These are phyloP conservation scores for Syzygium jambos DNA, from an alignment of 345 rosid species.

Conservation along the genomic window DNA sequence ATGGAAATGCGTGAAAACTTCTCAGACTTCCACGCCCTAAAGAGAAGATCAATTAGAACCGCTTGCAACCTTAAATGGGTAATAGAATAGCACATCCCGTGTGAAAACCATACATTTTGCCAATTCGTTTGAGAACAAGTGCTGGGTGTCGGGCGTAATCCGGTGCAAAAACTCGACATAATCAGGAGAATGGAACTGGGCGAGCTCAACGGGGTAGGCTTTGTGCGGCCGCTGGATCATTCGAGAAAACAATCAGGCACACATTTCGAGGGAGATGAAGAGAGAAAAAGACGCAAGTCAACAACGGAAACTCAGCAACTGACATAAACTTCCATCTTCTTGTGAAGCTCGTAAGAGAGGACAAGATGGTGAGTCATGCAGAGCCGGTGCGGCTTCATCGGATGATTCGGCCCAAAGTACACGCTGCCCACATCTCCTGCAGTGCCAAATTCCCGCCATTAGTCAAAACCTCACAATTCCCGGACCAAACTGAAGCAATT, in stretches of 20 bases:
- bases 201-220: slow-evolving; percentile 94
- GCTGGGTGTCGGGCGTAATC: slow-evolving; percentile 64
- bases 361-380: slow-evolving; percentile 99
- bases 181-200: slow-evolving; percentile 92
- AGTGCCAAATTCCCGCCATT: not conserved
- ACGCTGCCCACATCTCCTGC: slow-evolving; percentile 95
- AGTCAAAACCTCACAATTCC: not conserved
- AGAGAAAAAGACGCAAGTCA: not conserved
- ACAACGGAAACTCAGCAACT: slow-evolving; percentile 16
- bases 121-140: slow-evolving; percentile 50
- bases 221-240: slow-evolving; percentile 88
- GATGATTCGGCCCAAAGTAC: slow-evolving; percentile 95
- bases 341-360: slow-evolving; percentile 86
- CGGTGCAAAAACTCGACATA: slow-evolving; percentile 92
- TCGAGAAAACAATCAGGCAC: not conserved
- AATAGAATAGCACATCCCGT: not conserved
- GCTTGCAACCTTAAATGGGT: not conserved
- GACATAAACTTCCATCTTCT: slow-evolving; percentile 92
- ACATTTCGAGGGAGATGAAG: not conserved
- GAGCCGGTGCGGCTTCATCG: slow-evolving; percentile 95
- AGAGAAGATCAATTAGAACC: not conserved
- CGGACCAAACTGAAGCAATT: not conserved
- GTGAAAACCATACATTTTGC: slow-evolving; percentile 40
- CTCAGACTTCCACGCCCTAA: not conserved
- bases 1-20: not conserved